Base-by-base conservation (phyloP, 495 filamentous ascomycete species). In the Xylaria bambusicola region DNA sequence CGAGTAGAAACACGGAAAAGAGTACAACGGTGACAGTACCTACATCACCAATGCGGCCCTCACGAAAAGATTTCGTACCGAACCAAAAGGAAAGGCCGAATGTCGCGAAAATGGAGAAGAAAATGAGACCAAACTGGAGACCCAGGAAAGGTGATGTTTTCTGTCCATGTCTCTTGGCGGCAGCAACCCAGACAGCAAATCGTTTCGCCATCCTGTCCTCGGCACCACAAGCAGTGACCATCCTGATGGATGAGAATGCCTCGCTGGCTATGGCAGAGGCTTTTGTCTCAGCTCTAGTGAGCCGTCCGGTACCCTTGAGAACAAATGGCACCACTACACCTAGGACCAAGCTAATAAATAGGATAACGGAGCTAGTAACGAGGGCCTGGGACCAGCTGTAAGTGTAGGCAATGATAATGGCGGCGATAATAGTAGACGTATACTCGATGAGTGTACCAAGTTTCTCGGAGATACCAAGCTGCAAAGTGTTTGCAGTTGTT, bases 201-300 rank as follows among this genome's bases (percentile, higher is more conserved):
- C 78, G 78, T 40, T 68, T 66, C 1, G 74, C 65, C 35, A 87
- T 71, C 18, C 79, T 79, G 23, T 68, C 61, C 66, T 88, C 81
- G 24, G 86, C 87, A 27, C 86, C 84, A 66, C 86, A 88, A 5
- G 86, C 85, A 12, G 81, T 75, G 17, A 88, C 78, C 71, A 87
- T 87, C 21, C 84, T 75, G 18, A 86, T 78, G 24, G 75, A 74
- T 2, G 73, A 71, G 53, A 86, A 76, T 1, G 78, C 77, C 64
- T 87, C 86, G 52, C 78, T 82, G 3, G 86, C 85, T 2, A 89
- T 66, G 10, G 81, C 77, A 0, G 80, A 81, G 2, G 84, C 83
- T 63, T 84, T 83, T 7, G 66, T 71, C 59, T 80, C 76, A 13
- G 77, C 75, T 26, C 64, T 71, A 24, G 66, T 72, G 4, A 74